Evolutionary conservation across 2,329 filamentous ascomycete species (phyloP), one percentile per base, ranked within the genome.

Genomic region (Colletotrichum chlorophyti): DNA sequence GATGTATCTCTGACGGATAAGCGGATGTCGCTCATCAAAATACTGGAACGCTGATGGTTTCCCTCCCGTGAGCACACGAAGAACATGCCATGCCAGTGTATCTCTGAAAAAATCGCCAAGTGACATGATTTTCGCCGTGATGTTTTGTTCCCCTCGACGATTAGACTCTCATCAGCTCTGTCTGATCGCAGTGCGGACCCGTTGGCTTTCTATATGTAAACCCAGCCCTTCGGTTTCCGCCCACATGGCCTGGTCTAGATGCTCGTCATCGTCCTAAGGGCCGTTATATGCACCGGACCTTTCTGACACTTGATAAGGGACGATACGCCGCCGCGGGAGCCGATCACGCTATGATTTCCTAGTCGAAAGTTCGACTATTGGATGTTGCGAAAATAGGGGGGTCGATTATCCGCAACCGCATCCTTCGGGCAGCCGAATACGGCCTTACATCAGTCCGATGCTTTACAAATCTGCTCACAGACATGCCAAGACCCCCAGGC

Each of bases 41-140:
- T 45, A 57, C 21, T 60, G 57, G 23, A 60, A 60, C 14, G 47
- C 43, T 8, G 57, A 52, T 15, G 32, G 12, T n/a, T 34, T 24
- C 4, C 37, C 45, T 6, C 57, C 34, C 23, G 52, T 60, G 6
- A 40, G 51, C 10, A 55, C 17, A 9, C 57, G 57, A 11, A 46
- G 17, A 6, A 40, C 26, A 21, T 57, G 46, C 57, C 57, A 60
- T 24, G 38, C 57, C 7, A 42, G 34, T 11, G 57, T 60, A 17
- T 60, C 57, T 49, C 57, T 42, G 32, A 60, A 32, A 11, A 57
- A 40, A 12, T 60, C 57, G 45, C 38, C 31, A 26, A 60, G 57
- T 15, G 51, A 8, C 57, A 60, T 57, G 9, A n/a, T 41, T 11
- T 12, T 38, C 21, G 21, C 15, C 24, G 24, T 9, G 9, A 11